Evolutionary conservation across 2,329 filamentous ascomycete genomes (phyloP), one percentile per base, ranked within the genome.

Genomic region (Didymella pomorum): DNA sequence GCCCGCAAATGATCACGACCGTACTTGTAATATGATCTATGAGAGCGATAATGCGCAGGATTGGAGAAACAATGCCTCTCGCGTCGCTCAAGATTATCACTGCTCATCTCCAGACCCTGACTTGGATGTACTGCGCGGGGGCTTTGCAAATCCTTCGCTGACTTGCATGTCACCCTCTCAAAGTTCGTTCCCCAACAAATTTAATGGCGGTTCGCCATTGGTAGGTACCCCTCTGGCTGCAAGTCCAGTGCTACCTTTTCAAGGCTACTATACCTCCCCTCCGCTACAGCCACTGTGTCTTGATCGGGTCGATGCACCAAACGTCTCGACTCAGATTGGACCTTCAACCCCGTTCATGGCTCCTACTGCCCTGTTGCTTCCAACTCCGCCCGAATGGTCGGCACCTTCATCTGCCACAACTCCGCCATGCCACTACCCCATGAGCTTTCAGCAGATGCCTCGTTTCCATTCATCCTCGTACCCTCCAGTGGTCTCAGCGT

Each of bases 291-390:
- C 26, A 3, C n/a, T 20, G 4, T 37, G 4, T 11, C 2, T 21
- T 14, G 23, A 23, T 2, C 35, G 8, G 21, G n/a, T 21, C 4
- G 43, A 23, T 12, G 20, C 28, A 18, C 16, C 35, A n/a, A 14
- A 11, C 10, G 28, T 5, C 46, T 7, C n/a, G 9, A 20, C 11
- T 28, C 18, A 4, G 16, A 14, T 45, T 10, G 35, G 16, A 10
- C 21, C 26, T 26, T 33, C 31, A 11, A 42, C 16, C 5, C 20
- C 44, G 21, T 46, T 23, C 11, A 20, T 35, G 10, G 29, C 45
- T 16, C 45, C 58, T 20, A 53, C 46, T 28, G 20, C 26, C 12
- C 31, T 45, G 47, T 37, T 49, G 49, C 26, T 23, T 3, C 18
- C 43, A 21, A 39, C 56, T 28, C n/a, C 26, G 11, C 3, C 26